Conservation (phyloP, 2,329 filamentous ascomycete genomes). For the Zarea fungicola region DNA sequence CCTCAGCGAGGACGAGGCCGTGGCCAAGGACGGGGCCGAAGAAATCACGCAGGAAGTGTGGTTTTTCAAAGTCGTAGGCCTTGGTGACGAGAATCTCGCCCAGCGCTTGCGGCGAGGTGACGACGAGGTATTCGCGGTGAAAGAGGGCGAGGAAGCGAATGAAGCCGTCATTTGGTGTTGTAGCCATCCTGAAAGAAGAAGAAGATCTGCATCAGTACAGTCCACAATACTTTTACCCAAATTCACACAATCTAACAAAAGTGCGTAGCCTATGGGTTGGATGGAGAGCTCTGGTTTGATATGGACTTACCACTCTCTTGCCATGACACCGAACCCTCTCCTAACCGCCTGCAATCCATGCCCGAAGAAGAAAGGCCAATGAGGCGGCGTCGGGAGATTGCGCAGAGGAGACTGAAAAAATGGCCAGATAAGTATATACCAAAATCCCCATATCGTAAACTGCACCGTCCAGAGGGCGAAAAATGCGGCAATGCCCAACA, state of each 20-base stretch:
- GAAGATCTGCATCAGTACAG: no score
- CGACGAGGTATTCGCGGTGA: constrained; percentile 7
- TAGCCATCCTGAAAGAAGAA: background rate
- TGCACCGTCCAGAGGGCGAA: background rate
- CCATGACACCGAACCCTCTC: background rate
- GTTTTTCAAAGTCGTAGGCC: constrained; percentile 18
- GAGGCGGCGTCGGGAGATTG: background rate
- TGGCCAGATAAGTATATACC: constrained; percentile 3
- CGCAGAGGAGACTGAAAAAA: constrained; percentile 2
- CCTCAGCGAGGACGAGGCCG: constrained; percentile 17
- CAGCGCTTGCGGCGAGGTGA: constrained; percentile 5
- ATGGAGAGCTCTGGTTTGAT: no score
- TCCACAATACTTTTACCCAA: no score
- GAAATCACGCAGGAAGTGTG: constrained; percentile 11
- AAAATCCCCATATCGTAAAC: background rate
- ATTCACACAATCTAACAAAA: no score
- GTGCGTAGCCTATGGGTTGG: no score
- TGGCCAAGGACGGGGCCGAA: constrained; percentile 15
- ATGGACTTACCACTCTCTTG: background rate
- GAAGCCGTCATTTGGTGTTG: background rate
- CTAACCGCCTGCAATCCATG: background rate
- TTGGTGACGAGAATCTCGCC: constrained; percentile 9
- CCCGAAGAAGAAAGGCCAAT: background rate
- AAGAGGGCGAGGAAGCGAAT: constrained; percentile 1
- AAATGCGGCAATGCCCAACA: background rate